Percentiles rank a stretch among this genome's conserved stretches.
Evolutionary conservation across 2,329 filamentous ascomycete species (phyloP).

Genomic region (Fusarium anguioides): DNA sequence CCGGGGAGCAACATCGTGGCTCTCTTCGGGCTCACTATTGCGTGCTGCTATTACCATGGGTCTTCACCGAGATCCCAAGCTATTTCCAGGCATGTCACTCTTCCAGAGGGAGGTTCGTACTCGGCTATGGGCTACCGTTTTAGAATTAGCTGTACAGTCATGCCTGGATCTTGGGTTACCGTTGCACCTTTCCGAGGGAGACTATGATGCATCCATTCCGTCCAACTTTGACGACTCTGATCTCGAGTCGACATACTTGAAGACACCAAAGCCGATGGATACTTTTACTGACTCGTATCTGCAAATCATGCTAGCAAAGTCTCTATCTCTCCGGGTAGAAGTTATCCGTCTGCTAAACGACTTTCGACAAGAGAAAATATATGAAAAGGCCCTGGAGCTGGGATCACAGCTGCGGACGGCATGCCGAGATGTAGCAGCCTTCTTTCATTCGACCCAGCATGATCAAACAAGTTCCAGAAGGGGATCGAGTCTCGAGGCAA

Average conservation of each 20-base stretch:
- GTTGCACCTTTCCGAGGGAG: conserved; percentile 27
- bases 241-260: conserved; percentile 22
- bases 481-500: conserved; percentile 19
- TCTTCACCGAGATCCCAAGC: conserved; percentile 38
- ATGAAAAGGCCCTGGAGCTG: conserved; percentile 36
- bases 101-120: conserved; percentile 37
- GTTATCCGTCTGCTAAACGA: conserved; percentile 40
- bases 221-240: conserved; percentile 41
- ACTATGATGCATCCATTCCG: conserved; percentile 37
- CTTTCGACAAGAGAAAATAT: conserved; percentile 34
- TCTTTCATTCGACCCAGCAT: conserved; percentile 31
- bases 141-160: conserved; percentile 40
- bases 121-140: conserved; percentile 42
- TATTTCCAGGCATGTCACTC: conserved; percentile 37
- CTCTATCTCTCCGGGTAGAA: conserved; percentile 36
- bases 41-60: conserved; percentile 45
- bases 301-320: conserved; percentile 38
- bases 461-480: not conserved
- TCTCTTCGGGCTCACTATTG: conserved; percentile 40
- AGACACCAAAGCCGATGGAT: conserved; percentile 2
- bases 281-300: conserved; percentile 40
- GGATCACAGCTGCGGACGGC: conserved; percentile 36
- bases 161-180: conserved; percentile 42
- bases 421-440: conserved; percentile 40
- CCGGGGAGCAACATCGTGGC: conserved; percentile 42